phyloP scores from a whole-genome alignment of 2,329 filamentous ascomycete genomes.

The Colletotrichum neosansevieriae region DNA sequence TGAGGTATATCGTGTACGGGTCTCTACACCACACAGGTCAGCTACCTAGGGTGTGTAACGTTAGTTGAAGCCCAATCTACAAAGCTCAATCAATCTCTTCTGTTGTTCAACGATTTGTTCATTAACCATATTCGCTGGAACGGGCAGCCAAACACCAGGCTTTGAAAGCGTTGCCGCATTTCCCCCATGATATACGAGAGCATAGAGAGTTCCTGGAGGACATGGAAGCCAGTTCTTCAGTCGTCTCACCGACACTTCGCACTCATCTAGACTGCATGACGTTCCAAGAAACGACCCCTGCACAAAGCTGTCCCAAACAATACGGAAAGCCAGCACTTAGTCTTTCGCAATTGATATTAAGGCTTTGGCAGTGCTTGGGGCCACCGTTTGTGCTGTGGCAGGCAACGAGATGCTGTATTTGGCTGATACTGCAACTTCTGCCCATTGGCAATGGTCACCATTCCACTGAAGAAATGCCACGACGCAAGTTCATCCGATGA shows the following conservation, averaged over 20 bases:
- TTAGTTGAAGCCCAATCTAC: background rate
- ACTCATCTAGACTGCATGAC: constrained; percentile 13
- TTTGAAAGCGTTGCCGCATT: too few species aligned
- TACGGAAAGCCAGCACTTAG: background rate
- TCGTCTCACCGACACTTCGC: constrained; percentile 34
- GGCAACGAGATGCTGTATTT: background rate
- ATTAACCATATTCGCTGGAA: too few species aligned
- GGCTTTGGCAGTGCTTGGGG: background rate
- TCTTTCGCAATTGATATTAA: background rate
- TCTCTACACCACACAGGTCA: constrained; percentile 7
- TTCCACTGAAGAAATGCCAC: constrained; percentile 2
- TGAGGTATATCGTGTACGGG: background rate
- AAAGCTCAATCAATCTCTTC: background rate
- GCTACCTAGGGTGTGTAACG: constrained; percentile 16
- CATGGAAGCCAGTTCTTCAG: constrained; percentile 1
- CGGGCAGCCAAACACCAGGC: too few species aligned
- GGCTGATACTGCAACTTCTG: background rate
- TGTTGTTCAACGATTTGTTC: background rate
- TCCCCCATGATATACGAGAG: background rate
- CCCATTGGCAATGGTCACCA: background rate
- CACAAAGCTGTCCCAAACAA: background rate
- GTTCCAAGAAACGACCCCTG: constrained; percentile 17
- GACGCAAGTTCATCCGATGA: constrained; percentile 18
- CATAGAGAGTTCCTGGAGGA: background rate
- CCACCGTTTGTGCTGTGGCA: background rate